phyloP scores from a whole-genome alignment of 495 filamentous ascomycete species.

The Neurospora hispaniola region DNA sequence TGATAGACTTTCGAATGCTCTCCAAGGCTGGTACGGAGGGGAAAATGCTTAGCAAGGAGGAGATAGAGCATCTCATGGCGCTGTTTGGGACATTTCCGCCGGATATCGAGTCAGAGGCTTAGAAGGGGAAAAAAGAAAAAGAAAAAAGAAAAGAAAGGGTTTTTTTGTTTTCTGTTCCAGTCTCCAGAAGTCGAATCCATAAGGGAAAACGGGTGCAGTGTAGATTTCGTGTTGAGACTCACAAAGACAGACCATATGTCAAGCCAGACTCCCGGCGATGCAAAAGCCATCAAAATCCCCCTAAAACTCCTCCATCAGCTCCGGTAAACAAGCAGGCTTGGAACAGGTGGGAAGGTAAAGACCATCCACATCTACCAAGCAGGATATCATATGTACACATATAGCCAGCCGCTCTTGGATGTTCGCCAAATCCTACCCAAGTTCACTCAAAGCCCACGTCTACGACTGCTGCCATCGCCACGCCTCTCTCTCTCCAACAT shows the following conservation, averaged over 20 bases:
- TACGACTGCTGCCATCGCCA: conserved; percentile 4
- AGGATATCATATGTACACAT: neutral
- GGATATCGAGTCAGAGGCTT: conserved; percentile 20
- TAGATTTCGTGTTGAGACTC: neutral
- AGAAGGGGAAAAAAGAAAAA: no score
- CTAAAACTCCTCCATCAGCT: neutral
- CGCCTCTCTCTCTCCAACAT: conserved; percentile 30
- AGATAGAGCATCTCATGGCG: conserved; percentile 24
- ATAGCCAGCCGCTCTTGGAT: neutral
- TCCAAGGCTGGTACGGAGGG: conserved; percentile 16
- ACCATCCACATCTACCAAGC: neutral
- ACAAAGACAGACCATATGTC: neutral
- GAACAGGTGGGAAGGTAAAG: neutral
- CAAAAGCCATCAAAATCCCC: neutral
- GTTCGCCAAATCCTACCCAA: neutral
- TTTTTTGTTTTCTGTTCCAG: neutral
- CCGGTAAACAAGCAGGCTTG: neutral
- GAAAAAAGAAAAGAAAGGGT: no score
- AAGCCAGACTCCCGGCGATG: neutral
- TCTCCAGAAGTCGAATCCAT: neutral
- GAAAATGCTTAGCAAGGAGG: conserved; percentile 7
- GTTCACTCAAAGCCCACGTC: neutral
- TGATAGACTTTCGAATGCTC: conserved; percentile 21
- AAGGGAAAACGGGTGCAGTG: neutral
- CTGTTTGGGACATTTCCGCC: conserved; percentile 27